Evolutionary conservation across 148 eudicot genomes (phyloP), one percentile per base, ranked within the genome.

Genomic region (Nepenthes mirabilis): DNA sequence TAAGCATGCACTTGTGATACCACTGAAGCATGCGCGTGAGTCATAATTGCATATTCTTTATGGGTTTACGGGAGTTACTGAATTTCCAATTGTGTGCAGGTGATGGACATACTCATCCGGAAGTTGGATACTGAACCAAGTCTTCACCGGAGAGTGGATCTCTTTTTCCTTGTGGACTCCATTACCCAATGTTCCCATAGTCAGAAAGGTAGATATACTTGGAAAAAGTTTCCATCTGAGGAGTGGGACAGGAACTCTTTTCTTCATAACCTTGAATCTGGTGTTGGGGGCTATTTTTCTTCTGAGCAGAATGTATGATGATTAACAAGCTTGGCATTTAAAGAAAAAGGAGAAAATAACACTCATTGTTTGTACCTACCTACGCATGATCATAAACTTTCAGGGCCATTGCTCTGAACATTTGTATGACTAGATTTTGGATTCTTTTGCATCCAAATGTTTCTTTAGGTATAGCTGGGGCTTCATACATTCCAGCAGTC

Each of bases 121-220:
- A 93, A 93, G 73, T 70, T 93, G 81, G 91, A 86, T 72, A 82
- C 53, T 55, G 98, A 93, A 77, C 70, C 81, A 36, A 86, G 79
- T 55, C 70, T 83, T 51, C 96, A 84, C 66, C 94, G 91, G 43
- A 83, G 72, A 86, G 90, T 93, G 70, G 98, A 93, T 77, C 75
- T 93, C 11, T 86, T 93, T 68, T 93, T 93, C 68, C 79, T 93
- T 52, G 96, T 93, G 75, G 98, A 93, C 65, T 93, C 98, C 37
- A 88, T 93, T 54, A 93, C 98, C 33, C 98, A 93, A 68, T 82
- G 95, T 60, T 93, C 98, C 37, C 98, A 88, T 71, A 70, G 77
- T 69, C 94, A 88, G 58, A 93, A 82, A 86, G 98, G 98, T 93
- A 63, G 34, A 49, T 49, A 11, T 49, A 49, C 52, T 5, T 49